Conservation (phyloP, 352 stramenopile species). For the Globisporangium viniferum region DNA sequence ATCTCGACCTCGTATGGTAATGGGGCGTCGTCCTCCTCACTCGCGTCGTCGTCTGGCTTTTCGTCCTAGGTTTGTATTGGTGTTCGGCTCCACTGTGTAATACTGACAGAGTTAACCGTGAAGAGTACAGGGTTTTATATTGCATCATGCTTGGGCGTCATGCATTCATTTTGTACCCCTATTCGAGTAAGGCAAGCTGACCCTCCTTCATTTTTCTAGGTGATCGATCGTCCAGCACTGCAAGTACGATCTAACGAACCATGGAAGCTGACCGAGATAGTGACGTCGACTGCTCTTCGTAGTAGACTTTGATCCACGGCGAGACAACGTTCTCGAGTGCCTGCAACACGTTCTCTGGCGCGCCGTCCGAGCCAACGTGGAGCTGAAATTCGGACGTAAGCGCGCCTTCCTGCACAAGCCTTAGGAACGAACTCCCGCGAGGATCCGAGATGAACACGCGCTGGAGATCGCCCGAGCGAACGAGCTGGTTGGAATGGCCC, state of each 20-base stretch:
- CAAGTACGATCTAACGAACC: background rate
- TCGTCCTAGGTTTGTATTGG: background rate
- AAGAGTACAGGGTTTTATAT: background rate
- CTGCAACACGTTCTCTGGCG: slow-evolving; percentile 20
- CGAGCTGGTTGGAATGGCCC: slow-evolving; percentile 13
- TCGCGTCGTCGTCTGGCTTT: background rate
- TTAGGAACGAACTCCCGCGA: slow-evolving; percentile 22
- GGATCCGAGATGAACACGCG: slow-evolving; percentile 25
- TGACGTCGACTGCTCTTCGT: background rate
- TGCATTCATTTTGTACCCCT: background rate
- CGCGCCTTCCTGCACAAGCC: slow-evolving; percentile 29
- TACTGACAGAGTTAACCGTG: background rate
- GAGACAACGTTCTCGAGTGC: slow-evolving; percentile 19
- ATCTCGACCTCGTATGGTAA: slow-evolving; percentile 23
- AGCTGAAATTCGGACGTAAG: slow-evolving; percentile 23
- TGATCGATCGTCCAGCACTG: background rate
- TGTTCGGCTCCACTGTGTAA: background rate
- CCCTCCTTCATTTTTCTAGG: background rate
- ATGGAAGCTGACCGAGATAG: background rate
- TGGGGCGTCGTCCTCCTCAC: slow-evolving; percentile 25
- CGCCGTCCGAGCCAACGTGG: slow-evolving; percentile 40
- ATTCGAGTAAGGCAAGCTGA: background rate
- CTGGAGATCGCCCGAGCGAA: slow-evolving; percentile 25
- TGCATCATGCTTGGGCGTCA: background rate
- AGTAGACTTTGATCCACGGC: slow-evolving; percentile 15